A percentile compares a stretch with the other conserved stretches of the same genome.
Evolutionary conservation across 2,329 filamentous ascomycete species (phyloP).

Genomic region (Achaetomium macrosporum): DNA sequence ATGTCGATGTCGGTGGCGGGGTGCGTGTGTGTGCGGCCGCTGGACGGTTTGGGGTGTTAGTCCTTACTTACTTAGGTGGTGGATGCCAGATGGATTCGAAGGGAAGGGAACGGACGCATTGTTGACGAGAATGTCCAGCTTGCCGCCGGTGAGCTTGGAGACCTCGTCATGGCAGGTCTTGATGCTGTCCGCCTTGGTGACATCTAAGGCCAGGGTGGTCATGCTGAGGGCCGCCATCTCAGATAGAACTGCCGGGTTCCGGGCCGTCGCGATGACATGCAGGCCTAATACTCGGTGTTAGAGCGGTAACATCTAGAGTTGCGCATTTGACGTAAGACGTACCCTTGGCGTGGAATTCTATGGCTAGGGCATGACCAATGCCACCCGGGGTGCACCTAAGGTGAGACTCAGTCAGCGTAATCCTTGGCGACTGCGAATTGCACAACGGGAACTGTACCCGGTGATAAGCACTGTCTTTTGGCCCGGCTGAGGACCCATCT

Average conservation of each 20-base stretch:
- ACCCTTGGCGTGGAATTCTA: slow-evolving; percentile 50
- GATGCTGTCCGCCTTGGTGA: slow-evolving; percentile 48
- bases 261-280: slow-evolving; percentile 53
- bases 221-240: slow-evolving; percentile 43
- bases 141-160: slow-evolving; percentile 43
- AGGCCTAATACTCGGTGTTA: slow-evolving; percentile 33
- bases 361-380: slow-evolving; percentile 49
- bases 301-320: background rate
- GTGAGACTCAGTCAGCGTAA: background rate
- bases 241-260: slow-evolving; percentile 42
- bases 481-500: slow-evolving; percentile 22
- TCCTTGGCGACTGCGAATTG: background rate
- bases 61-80: background rate
- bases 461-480: slow-evolving; percentile 46
- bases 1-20: slow-evolving; percentile 48
- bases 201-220: slow-evolving; percentile 46
- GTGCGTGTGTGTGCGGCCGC: slow-evolving; percentile 46
- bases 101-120: slow-evolving; percentile 42
- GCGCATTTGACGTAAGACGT: background rate
- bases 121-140: slow-evolving; percentile 54
- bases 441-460: slow-evolving; percentile 33
- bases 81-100: background rate
- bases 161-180: slow-evolving; percentile 42
- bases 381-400: slow-evolving; percentile 52
- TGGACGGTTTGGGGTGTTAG: slow-evolving; percentile 26